Evolutionary conservation across 2,329 filamentous ascomycete species (phyloP), one percentile per base, ranked within the genome.

Genomic region (Coniochaeta sp.): DNA sequence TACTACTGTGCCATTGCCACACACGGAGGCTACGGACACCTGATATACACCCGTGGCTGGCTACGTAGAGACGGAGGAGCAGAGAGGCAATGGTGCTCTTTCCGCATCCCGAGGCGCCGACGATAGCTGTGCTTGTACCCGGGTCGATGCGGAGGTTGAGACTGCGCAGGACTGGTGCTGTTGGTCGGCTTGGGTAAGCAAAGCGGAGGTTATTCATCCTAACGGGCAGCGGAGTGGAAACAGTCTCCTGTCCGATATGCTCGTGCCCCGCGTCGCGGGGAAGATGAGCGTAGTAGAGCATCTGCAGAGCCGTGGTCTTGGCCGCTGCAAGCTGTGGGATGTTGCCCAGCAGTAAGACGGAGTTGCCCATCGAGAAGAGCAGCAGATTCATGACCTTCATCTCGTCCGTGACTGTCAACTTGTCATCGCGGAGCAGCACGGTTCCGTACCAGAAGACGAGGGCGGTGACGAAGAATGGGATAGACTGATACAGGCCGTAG

Each of bases 401-500:
- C 16, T 94, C 78, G 1, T 77, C 71, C 1, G 77, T 73, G 0
- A 86, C 77, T 0, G 72, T 74, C n/a, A 69, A 61, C 12, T 63
- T 59, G 6, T 57, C 71, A 67, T 77, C 67, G 9, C 76, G 73
- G 6, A 88, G 76, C 10, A 95, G 73, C 1, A 78, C 69, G 0
- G 84, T 82, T 2, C 87, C 89, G 62, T 92, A 95, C 70, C 86
- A 96, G 64, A 96, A 94, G 9, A 95, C 79, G 3, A 95, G 70
- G 0, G 90, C 89, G 35, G 83, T 85, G 13, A 89, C 76, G 60
- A 89, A 89, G 53, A 83, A 80, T 33, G 84, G 80, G 16, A 84
- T 77, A 0, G 83, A 84, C 60, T 95, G 86, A 30, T 86, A 85
- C n/a, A 94, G 67, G 0, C 91, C 92, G 61, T 83, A 95, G 6